These are phyloP conservation scores for Scutellospora calospora DNA, from an alignment of 371 early-diverging fungal genomes.

Conservation along the genomic window DNA sequence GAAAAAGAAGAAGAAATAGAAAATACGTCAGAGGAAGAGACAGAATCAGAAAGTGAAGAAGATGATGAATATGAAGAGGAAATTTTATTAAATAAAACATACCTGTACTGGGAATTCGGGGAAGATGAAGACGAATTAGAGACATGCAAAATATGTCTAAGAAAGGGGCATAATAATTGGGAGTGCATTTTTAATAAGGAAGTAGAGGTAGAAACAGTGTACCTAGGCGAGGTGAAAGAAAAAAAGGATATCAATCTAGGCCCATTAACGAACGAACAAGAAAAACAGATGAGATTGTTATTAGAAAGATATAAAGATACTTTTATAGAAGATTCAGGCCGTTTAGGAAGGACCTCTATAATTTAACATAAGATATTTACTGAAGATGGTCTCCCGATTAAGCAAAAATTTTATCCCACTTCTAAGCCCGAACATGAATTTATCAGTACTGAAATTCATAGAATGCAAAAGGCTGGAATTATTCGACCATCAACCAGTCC, in stretches of 20 bases:
- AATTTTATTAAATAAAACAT: neutral
- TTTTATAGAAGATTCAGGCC: conserved; percentile 41
- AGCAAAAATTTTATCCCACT: no score
- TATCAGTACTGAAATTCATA: conserved; percentile 34
- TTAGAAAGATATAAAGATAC: conserved; percentile 26
- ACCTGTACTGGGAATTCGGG: neutral
- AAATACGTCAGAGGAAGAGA: neutral
- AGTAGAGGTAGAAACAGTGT: no score
- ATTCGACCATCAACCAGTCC: conserved; percentile 4
- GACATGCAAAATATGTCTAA: neutral
- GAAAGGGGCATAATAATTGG: neutral
- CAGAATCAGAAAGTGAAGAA: neutral
- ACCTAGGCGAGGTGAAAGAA: no score
- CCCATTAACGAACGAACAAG: conserved; percentile 23
- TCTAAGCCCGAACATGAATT: no score
- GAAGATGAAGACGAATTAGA: neutral
- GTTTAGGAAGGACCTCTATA: no score
- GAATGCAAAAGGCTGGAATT: conserved; percentile 47
- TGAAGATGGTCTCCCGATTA: no score
- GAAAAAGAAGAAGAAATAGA: neutral
- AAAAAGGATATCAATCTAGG: neutral
- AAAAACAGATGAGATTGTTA: conserved; percentile 34
- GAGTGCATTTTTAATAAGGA: neutral
- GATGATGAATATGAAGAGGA: neutral
- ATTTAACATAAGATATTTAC: no score